These are phyloP conservation scores for Talaromyces albobiverticillius DNA, from an alignment of 2,329 filamentous ascomycete genomes.

Conservation along the genomic window DNA sequence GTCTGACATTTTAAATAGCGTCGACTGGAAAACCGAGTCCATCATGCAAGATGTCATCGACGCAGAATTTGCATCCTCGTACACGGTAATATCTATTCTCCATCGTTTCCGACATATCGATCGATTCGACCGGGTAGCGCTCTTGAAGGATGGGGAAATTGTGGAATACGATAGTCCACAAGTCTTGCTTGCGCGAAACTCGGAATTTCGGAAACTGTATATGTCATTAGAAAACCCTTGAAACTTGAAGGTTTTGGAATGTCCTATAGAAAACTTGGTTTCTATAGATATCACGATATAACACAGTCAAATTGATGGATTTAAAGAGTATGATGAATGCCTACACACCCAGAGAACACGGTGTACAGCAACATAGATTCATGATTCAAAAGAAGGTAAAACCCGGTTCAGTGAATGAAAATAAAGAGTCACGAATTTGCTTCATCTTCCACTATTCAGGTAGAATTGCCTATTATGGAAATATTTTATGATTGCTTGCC, in stretches of 20 bases:
- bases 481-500: no score
- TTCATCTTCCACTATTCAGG: no score
- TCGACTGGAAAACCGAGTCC: constrained; percentile 57
- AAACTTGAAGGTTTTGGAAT: background rate
- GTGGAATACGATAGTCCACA: constrained; percentile 35
- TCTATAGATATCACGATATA: no score
- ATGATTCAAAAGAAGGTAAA: no score
- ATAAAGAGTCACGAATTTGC: no score
- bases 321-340: no score
- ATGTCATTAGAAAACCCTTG: background rate
- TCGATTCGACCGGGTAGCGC: constrained; percentile 36
- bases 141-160: constrained; percentile 34
- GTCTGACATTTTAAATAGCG: constrained; percentile 30
- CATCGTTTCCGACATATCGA: constrained; percentile 51
- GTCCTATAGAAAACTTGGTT: no score
- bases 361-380: no score
- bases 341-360: no score
- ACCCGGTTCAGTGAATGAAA: no score
- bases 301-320: no score
- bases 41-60: constrained; percentile 57
- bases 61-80: constrained; percentile 46
- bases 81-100: constrained; percentile 59
- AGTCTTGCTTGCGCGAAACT: constrained; percentile 33
- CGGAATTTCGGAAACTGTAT: constrained; percentile 36
- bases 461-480: no score